Conservation (phyloP, 768 basidiomycete genomes). For the Tylopilus sp. region DNA sequence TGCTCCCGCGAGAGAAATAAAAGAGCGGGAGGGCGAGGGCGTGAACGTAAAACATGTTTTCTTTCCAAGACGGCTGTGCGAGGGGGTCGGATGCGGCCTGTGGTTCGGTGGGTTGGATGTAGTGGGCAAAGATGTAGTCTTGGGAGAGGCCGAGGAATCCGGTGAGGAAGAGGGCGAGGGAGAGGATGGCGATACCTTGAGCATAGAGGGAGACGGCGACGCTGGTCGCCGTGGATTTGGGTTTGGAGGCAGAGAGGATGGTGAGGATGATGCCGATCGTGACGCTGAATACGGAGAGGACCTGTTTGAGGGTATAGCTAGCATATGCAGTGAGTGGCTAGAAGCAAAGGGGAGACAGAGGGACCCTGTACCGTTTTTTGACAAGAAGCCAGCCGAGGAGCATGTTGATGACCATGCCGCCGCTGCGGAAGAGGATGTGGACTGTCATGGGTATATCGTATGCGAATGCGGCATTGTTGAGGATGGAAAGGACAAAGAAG, state of each 20-base stretch:
- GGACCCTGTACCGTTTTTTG: slow-evolving; percentile 59
- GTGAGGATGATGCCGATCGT: slow-evolving; percentile 77
- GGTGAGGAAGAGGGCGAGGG: slow-evolving; percentile 72
- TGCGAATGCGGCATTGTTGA: slow-evolving; percentile 92
- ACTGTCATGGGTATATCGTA: slow-evolving; percentile 87
- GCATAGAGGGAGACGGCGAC: slow-evolving; percentile 41
- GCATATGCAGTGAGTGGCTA: slow-evolving; percentile 4
- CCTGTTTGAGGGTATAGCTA: slow-evolving; percentile 63
- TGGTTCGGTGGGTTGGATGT: slow-evolving; percentile 32
- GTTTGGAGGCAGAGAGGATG: slow-evolving; percentile 68
- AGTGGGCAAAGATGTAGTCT: slow-evolving; percentile 68
- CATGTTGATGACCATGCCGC: slow-evolving; percentile 83
- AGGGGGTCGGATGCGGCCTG: slow-evolving; percentile 16
- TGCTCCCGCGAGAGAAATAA: slow-evolving; percentile 50
- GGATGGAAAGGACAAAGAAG: slow-evolving; percentile 72
- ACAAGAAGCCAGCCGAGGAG: slow-evolving; percentile 67
- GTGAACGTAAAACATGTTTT: slow-evolving; percentile 91
- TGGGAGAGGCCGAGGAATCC: slow-evolving; percentile 83
- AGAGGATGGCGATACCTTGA: slow-evolving; percentile 70
- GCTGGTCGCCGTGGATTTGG: slow-evolving; percentile 13
- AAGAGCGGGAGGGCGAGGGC: slow-evolving; percentile 80
- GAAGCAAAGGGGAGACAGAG: slow-evolving; percentile 1
- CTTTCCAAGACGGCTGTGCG: slow-evolving; percentile 64
- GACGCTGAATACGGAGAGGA: slow-evolving; percentile 75
- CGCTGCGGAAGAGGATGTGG: slow-evolving; percentile 92